Evolutionary conservation across 2,329 filamentous ascomycete genomes (phyloP), one percentile per base, ranked within the genome.

Genomic region (Epicoccum nigrum): DNA sequence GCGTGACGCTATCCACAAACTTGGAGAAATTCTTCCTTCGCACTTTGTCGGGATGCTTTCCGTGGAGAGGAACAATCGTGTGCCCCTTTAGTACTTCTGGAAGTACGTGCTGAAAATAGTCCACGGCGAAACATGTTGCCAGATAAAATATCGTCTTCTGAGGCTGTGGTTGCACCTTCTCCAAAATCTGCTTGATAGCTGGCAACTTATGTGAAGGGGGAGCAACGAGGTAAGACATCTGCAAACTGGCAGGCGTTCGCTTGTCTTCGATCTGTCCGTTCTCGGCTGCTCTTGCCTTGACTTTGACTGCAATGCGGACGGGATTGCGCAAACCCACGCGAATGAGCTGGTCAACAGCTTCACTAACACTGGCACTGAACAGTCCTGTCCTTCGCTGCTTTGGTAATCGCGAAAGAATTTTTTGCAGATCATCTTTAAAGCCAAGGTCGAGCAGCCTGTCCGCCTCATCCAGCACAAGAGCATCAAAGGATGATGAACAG

Each of bases 291-390:
- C 69, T 58, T 19, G 68, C 60, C 45, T 92, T 94, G 45, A 99
- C 94, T 64, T 93, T 94, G 43, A 97, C 94, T 9, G 90, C 88
- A 55, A 99, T 91, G 68, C 95, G 95, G 64, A 97, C 92, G 0
- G 94, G 94, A 73, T 99, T 97, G 30, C 94, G 83, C 59, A 97
- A 77, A 16, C 94, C 94, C 7, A 97, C 91, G 28, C 92, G 84
- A 44, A 99, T 92, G 46, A 99, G 88, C 69, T 97, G 90, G 56
- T 92, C 87, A 1, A 99, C 90, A 1, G 94, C 94, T 69, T 97
- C 94, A 63, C 89, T 94, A n/a, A 99, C 89, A 65, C 89, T 95
- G 11, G 94, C 94, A 67, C 91, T 96, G 75, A 97, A 99, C 0
- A 99, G 78, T 0, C 94, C 94, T 0, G 94, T 99, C 40, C 94